These are phyloP conservation scores for Solanum rostratum DNA, from an alignment of 257 asterid species.

Conservation along the genomic window DNA sequence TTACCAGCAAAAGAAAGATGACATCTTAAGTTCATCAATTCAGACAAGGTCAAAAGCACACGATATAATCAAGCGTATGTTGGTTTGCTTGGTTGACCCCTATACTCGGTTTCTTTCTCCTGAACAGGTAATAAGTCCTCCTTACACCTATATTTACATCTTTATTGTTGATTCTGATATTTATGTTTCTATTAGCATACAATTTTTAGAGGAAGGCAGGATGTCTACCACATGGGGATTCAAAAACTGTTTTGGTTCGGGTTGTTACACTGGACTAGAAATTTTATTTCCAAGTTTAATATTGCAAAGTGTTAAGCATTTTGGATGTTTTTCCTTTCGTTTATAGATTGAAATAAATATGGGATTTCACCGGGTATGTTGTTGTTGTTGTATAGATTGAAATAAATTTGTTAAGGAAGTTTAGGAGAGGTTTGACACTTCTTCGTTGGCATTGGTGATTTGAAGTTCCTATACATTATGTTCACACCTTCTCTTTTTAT, in stretches of 20 bases:
- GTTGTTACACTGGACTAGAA: background rate
- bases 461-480: background rate
- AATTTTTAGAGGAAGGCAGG: background rate
- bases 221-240: background rate
- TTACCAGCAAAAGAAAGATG: conserved; percentile 74
- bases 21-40: conserved; percentile 46
- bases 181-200: background rate
- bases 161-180: background rate
- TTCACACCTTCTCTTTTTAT: background rate
- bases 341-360: too few species aligned
- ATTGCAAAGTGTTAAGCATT: background rate
- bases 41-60: conserved; percentile 79
- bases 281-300: background rate
- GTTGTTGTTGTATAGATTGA: too few species aligned
- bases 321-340: background rate
- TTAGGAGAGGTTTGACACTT: background rate
- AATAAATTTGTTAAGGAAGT: background rate
- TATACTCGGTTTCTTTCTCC: conserved; percentile 92
- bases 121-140: conserved; percentile 45
- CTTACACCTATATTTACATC: background rate
- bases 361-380: too few species aligned
- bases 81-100: conserved; percentile 80
- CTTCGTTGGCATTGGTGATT: background rate
- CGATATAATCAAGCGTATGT: conserved; percentile 68
- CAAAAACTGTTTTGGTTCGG: background rate